Evolutionary conservation across 164 flowering plant species (phyloP), one percentile per base, ranked within the genome.

Genomic region (Macadamia integrifolia): DNA sequence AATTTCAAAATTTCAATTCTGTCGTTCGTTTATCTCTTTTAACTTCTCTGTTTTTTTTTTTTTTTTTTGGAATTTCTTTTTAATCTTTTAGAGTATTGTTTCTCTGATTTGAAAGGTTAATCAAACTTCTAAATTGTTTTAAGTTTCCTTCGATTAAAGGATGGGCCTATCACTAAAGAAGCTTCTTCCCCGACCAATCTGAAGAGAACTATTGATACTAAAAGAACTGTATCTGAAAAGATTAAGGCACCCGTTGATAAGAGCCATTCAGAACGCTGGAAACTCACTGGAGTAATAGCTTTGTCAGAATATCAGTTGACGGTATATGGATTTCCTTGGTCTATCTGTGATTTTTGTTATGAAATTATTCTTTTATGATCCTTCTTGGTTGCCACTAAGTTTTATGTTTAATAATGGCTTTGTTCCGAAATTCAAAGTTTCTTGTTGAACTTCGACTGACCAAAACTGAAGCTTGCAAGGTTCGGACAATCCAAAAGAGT

Each of bases 241-340:
- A 43, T 53, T 17, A 73, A 55, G 59, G 69, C 49, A 62, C 42
- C 70, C 6, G 66, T 84, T 67, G 78, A 73, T 42, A 87, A 85
- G 77, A 77, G 67, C 31, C 71, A 81, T 44, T 52, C 64, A 12
- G 86, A 86, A n/a, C 82, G 87, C 12, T 91, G 97, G 96, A 88
- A 84, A 77, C 76, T 76, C 12, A 88, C 96, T 73, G 89, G 93
- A 63, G 83, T 91, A 52, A 64, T 91, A 15, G 90, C 84, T 53
- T 73, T 93, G 69, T 77, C 91, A 65, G 81, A 79, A 31, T 71
- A 66, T 76, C 66, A 77, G 66, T 79, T 93, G 80, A 82, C 84
- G 92, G 97, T 92, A 83, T 52, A 32, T 32, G 28, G 43, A 58
- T n/a, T 14, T 18, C 43, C 29, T 42, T 8, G 50, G 23, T 32